Evolutionary conservation across 352 stramenopile genomes (phyloP).

Genomic region (Paralagenidium karlingii): DNA sequence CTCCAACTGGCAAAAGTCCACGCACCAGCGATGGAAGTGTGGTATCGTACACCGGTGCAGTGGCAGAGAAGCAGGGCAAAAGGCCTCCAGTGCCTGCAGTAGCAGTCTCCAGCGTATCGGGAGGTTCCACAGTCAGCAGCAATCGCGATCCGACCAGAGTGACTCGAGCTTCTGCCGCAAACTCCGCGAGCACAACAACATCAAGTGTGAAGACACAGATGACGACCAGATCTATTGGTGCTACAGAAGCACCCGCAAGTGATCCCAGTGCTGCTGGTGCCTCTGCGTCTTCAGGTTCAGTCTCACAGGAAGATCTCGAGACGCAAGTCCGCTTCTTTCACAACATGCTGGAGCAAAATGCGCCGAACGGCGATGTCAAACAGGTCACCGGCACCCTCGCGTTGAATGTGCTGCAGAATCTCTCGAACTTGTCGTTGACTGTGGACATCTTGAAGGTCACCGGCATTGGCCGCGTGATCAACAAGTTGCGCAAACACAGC

Average conservation of each 20-base stretch:
- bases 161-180: too few relatives aligned
- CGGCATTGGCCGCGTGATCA: conserved; percentile 69
- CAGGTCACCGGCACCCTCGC: conserved; percentile 49
- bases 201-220: not conserved
- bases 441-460: conserved; percentile 79
- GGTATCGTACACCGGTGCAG: too few relatives aligned
- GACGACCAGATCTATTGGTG: conserved; percentile 1
- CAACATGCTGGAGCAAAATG: conserved; percentile 51
- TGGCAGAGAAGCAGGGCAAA: too few relatives aligned
- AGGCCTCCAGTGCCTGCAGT: too few relatives aligned
- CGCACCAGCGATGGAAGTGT: too few relatives aligned
- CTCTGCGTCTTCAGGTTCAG: not conserved
- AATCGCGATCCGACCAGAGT: not conserved
- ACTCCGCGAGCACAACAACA: conserved; percentile 1
- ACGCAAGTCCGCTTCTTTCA: conserved; percentile 61
- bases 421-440: conserved; percentile 51
- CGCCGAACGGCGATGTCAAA: conserved; percentile 48
- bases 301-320: conserved; percentile 31
- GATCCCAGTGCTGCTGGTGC: too few relatives aligned
- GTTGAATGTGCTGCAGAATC: conserved; percentile 52
- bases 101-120: not conserved
- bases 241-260: too few relatives aligned
- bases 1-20: too few relatives aligned
- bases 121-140: not conserved
- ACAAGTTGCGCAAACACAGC: conserved; percentile 76